Evolutionary conservation across 2,329 filamentous ascomycete species (phyloP), one percentile per base, ranked within the genome.

Genomic region (Xylariomycetidae sp.): DNA sequence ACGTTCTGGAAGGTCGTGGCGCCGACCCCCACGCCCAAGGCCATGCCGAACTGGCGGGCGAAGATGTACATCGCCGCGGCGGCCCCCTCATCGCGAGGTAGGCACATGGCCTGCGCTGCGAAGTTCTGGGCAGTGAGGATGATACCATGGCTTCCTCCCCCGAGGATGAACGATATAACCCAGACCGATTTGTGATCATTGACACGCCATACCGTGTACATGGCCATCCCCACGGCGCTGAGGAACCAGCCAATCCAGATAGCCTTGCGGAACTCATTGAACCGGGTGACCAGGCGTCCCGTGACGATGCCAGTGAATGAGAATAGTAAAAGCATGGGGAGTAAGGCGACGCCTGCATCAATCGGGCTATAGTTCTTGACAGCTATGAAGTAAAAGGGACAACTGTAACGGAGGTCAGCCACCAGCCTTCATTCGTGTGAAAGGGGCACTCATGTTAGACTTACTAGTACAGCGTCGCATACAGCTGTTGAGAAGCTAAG

Each of bases 1-100:
- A 57, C 43, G 38, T 63, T 63, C 29, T 64, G 61, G 47, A 62
- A 63, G 7, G 57, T 50, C 18, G 60, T 57, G n/a, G 56, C 57
- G 26, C 59, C 52, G 24, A 65, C 43, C 25, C 59, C 60, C 8
- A 64, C 54, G 27, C 60, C 60, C 19, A 63, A 39, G 8, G 58
- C 52, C 48, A 58, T 57, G 32, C 61, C 59, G 27, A 63, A 46
- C 13, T 57, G 57, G 7, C 60, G 55, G 40, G 57, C 43, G 29
- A 64, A 64, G 10, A 51, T 53, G 37, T 61, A 64, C 50, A 62
- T 63, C 31, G 57, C 57, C 0, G 57, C 53, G 0, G 61, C 61
- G 10, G 50, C 48, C 2, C 46, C 59, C 25, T 57, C 58, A 26
- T 63, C 54, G 8, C 51, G 53, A 4, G 49, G 47, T 12, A 32